phyloP scores from a whole-genome alignment of 495 filamentous ascomycete species.

The Choiromyces venosus region DNA sequence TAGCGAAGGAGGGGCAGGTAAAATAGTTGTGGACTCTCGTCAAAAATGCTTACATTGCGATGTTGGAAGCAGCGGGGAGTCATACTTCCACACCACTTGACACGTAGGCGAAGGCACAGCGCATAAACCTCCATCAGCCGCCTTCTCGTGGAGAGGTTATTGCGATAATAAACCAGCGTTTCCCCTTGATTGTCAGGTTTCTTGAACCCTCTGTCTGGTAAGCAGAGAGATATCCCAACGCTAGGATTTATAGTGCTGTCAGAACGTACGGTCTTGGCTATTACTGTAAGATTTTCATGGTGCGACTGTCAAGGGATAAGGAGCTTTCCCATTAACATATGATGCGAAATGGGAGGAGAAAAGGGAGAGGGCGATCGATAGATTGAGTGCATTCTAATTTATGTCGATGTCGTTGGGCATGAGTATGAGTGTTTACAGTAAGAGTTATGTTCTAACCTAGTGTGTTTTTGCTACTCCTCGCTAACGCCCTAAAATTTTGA shows the following conservation, averaged over 20 bases:
- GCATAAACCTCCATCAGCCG: constrained; percentile 35
- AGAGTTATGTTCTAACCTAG: not conserved
- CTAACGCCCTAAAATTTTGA: not conserved
- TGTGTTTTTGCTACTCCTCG: not conserved
- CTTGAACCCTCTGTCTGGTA: constrained; percentile 14
- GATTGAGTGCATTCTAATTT: constrained; percentile 22
- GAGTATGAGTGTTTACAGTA: not conserved
- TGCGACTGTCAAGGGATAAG: not conserved
- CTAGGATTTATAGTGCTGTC: constrained; percentile 19
- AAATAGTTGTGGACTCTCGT: constrained; percentile 23
- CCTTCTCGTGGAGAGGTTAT: constrained; percentile 20
- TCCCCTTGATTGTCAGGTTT: constrained; percentile 14
- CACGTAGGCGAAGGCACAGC: constrained; percentile 40
- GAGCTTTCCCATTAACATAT: no score
- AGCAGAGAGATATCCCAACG: constrained; percentile 21
- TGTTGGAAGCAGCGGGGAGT: constrained; percentile 28
- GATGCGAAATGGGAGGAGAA: constrained; percentile 7
- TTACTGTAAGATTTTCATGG: not conserved
- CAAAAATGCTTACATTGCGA: not conserved
- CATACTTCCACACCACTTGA: constrained; percentile 40
- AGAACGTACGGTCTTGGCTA: constrained; percentile 14
- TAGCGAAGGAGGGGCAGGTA: constrained; percentile 28
- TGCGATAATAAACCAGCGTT: constrained; percentile 32
- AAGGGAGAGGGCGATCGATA: constrained; percentile 24
- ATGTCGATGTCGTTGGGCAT: not conserved